phyloP scores from a whole-genome alignment of 208 protist species.

The Wallacemonas sp. region DNA sequence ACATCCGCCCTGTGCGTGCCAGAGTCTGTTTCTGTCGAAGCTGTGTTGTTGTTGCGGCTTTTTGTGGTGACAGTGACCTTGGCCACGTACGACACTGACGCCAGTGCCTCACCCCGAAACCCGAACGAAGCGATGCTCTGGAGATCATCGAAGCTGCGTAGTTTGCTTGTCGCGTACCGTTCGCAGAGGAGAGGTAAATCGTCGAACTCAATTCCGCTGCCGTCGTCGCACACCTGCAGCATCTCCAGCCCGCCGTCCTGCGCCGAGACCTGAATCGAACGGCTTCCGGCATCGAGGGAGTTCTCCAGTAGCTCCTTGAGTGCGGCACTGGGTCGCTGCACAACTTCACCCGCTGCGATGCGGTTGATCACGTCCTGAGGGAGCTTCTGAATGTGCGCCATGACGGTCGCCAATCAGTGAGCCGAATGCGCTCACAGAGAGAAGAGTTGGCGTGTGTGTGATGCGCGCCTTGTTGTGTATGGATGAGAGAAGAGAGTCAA shows the following conservation, averaged over 20 bases:
- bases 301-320: slow-evolving; percentile 99
- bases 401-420: too few species aligned
- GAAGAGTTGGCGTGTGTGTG: not conserved
- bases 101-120: slow-evolving; percentile 92
- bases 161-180: slow-evolving; percentile 97
- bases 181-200: slow-evolving; percentile 97
- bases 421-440: not conserved
- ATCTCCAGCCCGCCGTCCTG: slow-evolving; percentile 95
- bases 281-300: slow-evolving; percentile 94
- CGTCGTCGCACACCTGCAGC: slow-evolving; percentile 98
- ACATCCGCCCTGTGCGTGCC: slow-evolving; percentile 14
- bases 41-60: slow-evolving; percentile 18
- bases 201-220: slow-evolving; percentile 93
- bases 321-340: slow-evolving; percentile 96
- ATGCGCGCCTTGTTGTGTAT: slow-evolving; percentile 4
- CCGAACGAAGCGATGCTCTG: slow-evolving; percentile 85
- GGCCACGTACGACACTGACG: slow-evolving; percentile 83
- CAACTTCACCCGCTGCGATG: slow-evolving; percentile 98
- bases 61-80: slow-evolving; percentile 76
- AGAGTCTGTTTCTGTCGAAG: not conserved
- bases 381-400: slow-evolving; percentile 89
- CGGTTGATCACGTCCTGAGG: slow-evolving; percentile 94
- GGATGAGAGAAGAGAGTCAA: too few species aligned
- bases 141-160: slow-evolving; percentile 90
- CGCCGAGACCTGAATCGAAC: slow-evolving; percentile 85